Base-by-base conservation (phyloP, 2,329 filamentous ascomycete species). In the Aspergillus arachidicola region DNA sequence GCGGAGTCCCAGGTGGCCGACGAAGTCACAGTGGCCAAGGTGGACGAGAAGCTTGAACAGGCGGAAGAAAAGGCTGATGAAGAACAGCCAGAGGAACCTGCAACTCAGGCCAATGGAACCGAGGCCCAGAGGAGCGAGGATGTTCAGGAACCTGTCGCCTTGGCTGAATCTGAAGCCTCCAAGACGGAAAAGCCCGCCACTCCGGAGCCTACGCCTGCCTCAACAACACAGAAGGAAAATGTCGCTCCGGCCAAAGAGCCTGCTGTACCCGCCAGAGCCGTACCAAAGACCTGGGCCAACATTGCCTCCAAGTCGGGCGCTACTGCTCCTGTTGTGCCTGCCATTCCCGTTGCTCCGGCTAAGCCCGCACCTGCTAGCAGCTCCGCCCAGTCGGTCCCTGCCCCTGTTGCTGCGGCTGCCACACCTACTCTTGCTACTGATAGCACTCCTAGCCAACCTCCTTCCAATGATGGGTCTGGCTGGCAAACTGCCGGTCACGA, bases 401-500 rank as follows among this genome's bases (percentile, higher is more conserved):
- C 81, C 57, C 65, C 80, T 36, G 71, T 81, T 54, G 71, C 72
- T 61, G 67, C 73, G 48, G 65, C 76, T 34, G 64, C 75, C 26
- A 66, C 77, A 28, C 66, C 77, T 23, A 82, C 75, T 72, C 70
- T 67, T 88, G 85, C 84, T 86, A 67, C 81, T 55, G 73, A 82
- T 55, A 71, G 53, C 66, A 74, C 71, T 54, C 90, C 90, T 73
- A 97, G 92, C 93, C 94, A 97, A 79, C 91, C 90, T 55, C 92
- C 91, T 57, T 88, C 89, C 34, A 81, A 79, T 61, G 86, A 88
- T 59, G 82, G 83, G 64, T 81, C 85, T 64, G 92, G 92, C 74
- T 99, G 95, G 95, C 94, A 97, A 79, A 94, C 91, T 56, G 94
- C 92, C 60, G 90, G 90, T 61, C 80, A 81, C 62, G 86, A 88